A percentile compares a stretch with the other conserved stretches of the same genome.
Conservation (phyloP, 2,329 filamentous ascomycete genomes). For the Botrytis fragariae region DNA sequence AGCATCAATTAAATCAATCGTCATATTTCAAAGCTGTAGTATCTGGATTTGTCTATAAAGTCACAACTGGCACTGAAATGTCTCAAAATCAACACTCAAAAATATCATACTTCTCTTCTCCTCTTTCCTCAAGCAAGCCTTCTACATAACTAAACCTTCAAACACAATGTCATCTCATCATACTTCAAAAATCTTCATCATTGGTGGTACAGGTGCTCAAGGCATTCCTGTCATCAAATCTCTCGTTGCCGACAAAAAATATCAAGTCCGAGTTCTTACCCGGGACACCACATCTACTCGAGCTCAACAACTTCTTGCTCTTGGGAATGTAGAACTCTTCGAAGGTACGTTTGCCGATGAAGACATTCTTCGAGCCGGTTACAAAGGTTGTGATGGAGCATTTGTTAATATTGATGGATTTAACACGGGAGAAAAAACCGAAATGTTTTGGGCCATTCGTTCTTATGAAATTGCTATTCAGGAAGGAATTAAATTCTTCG, state of each 20-base stretch:
- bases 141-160: not conserved
- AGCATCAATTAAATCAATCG: not conserved
- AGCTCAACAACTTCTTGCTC: slow-evolving; percentile 43
- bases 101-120: not conserved
- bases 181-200: slow-evolving; percentile 40
- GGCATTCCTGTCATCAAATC: slow-evolving; percentile 48
- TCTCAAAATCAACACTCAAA: not conserved
- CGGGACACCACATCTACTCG: slow-evolving; percentile 44
- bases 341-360: slow-evolving; percentile 50
- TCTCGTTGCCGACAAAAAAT: slow-evolving; percentile 44
- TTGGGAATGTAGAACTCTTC: slow-evolving; percentile 48
- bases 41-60: slow-evolving; percentile 54
- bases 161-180: slow-evolving; percentile 19
- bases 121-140: not conserved
- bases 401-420: slow-evolving; percentile 56
- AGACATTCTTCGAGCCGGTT: slow-evolving; percentile 44
- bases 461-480: slow-evolving; percentile 45
- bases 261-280: slow-evolving; percentile 48
- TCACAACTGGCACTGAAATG: slow-evolving; percentile 48
- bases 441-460: slow-evolving; percentile 49
- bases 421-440: slow-evolving; percentile 51
- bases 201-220: slow-evolving; percentile 53
- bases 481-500: slow-evolving; percentile 44
- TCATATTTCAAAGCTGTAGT: slow-evolving; percentile 27
- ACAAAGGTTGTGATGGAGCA: slow-evolving; percentile 47